phyloP scores from a whole-genome alignment of 257 asterid genomes.

The Solanum infundibuliforme region DNA sequence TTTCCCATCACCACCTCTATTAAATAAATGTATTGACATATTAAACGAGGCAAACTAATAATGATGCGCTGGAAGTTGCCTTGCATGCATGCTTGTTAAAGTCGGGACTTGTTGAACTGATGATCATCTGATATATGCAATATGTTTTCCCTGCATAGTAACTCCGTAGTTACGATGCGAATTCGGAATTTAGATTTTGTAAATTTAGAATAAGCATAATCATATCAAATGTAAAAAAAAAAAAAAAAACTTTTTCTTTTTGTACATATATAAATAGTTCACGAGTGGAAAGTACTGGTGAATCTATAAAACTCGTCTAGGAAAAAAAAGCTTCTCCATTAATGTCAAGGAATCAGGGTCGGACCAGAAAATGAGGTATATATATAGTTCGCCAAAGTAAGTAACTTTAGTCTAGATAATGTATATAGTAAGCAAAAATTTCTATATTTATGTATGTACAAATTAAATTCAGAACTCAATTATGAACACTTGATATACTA shows the following conservation, averaged over 20 bases:
- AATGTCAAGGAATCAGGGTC: not conserved
- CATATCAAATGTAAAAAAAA: not conserved
- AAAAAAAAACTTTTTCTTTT: not conserved
- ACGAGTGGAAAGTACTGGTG: not conserved
- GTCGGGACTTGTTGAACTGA: not conserved
- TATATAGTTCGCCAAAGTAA: not conserved
- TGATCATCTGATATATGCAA: conserved; percentile 9
- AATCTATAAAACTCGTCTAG: not conserved
- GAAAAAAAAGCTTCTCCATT: not conserved
- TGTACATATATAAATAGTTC: not conserved
- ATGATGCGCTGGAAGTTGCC: not conserved
- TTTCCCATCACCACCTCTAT: not conserved
- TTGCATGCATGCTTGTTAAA: not conserved
- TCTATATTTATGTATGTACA: too few species aligned
- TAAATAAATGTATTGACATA: not conserved
- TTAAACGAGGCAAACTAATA: not conserved
- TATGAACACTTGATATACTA: too few species aligned
- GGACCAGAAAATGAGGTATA: not conserved
- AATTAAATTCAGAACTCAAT: too few species aligned
- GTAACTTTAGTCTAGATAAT: not conserved
- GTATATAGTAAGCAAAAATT: too few species aligned
- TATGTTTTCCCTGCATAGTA: conserved; percentile 4
- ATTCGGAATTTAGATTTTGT: not conserved
- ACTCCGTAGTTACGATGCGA: not conserved
- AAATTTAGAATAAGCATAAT: not conserved